Conservation (phyloP, 139 green algal genomes). For the Spirogloea muscicola region DNA sequence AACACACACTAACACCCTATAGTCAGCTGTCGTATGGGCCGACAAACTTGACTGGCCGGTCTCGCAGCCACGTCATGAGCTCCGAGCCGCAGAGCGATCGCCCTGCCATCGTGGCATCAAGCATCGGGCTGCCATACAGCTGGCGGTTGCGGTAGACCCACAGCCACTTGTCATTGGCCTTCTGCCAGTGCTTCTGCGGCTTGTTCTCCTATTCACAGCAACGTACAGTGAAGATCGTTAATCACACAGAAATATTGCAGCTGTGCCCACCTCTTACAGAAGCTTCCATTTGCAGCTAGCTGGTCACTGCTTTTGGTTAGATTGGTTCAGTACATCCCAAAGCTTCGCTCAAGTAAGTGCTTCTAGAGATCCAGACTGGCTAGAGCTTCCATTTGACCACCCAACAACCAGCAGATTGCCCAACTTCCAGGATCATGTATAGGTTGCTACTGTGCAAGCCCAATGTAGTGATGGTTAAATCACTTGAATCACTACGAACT, state of each 20-base stretch:
- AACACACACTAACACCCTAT: no score
- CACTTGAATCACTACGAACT: not conserved
- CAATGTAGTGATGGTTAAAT: no score
- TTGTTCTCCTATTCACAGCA: not conserved
- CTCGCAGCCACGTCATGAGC: slow-evolving; percentile 29
- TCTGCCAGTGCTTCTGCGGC: slow-evolving; percentile 26
- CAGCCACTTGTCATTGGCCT: slow-evolving; percentile 15
- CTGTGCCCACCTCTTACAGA: not conserved
- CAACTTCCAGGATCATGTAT: no score
- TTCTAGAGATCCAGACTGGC: not conserved
- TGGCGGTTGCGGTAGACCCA: slow-evolving; percentile 27
- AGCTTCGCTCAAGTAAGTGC: not conserved
- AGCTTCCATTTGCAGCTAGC: no score
- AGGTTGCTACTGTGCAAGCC: no score
- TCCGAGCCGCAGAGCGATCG: no score
- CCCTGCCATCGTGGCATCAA: slow-evolving; percentile 11
- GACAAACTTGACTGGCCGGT: slow-evolving; percentile 24
- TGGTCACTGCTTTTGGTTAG: no score
- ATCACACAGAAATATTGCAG: not conserved
- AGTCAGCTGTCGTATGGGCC: slow-evolving; percentile 30
- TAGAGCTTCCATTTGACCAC: no score
- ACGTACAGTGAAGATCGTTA: not conserved
- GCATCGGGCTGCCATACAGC: slow-evolving; percentile 31
- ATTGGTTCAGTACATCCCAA: not conserved
- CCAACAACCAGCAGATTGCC: no score